Percentiles rank a stretch among this genome's conserved stretches.
Evolutionary conservation across 164 flowering plant genomes (phyloP).

Genomic region (Chloranthus sessilifolius): DNA sequence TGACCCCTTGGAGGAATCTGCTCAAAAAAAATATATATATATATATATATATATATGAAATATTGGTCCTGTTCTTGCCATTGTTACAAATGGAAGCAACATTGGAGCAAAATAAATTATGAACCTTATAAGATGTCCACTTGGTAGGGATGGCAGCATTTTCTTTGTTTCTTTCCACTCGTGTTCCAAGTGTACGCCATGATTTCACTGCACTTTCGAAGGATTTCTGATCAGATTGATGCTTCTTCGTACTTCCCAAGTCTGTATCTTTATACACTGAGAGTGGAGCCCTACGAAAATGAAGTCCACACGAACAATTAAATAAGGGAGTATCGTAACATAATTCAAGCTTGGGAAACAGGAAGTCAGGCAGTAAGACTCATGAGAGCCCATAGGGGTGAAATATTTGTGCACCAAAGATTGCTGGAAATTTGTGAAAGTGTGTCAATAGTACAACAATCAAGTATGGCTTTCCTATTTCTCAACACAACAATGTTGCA

Average conservation of each 20-base stretch:
- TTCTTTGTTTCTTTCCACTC: conserved; percentile 83
- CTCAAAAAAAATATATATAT: conserved; percentile 3
- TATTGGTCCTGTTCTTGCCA: too few species aligned
- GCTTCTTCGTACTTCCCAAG: conserved; percentile 12
- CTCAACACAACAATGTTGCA: too few species aligned
- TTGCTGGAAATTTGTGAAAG: too few species aligned
- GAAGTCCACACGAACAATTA: too few species aligned
- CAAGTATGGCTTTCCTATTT: too few species aligned
- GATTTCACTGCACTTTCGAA: conserved; percentile 30
- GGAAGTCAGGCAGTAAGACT: too few species aligned
- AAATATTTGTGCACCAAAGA: too few species aligned
- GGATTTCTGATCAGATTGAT: conserved; percentile 29
- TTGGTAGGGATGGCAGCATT: conserved; percentile 66
- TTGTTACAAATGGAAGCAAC: background rate
- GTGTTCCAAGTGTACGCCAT: conserved; percentile 67
- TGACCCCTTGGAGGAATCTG: conserved; percentile 63
- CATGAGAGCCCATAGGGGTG: too few species aligned
- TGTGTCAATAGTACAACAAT: too few species aligned
- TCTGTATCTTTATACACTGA: conserved; percentile 52
- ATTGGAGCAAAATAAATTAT: background rate
- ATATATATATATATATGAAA: background rate
- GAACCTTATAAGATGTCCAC: conserved; percentile 80
- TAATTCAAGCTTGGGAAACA: too few species aligned
- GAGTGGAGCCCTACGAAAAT: conserved; percentile 22
- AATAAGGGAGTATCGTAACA: too few species aligned